A percentile compares a stretch with the other conserved stretches of the same genome.
phyloP scores from a whole-genome alignment of 495 filamentous ascomycete genomes.

The Xylaria nigripes region DNA sequence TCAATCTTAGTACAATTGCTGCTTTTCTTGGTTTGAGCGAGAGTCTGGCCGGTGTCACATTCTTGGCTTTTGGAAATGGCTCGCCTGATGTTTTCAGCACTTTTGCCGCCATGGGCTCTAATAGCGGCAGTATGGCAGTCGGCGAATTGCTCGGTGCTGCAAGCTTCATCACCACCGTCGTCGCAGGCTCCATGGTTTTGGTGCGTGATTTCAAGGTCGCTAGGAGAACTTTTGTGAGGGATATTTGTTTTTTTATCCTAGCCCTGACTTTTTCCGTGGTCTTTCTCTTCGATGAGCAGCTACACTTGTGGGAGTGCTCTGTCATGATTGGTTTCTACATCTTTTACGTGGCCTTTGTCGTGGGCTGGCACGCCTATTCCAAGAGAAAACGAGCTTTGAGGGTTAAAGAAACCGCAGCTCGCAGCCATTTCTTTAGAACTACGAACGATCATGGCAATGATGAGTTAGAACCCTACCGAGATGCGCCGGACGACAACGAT shows the following conservation, averaged over 20 bases:
- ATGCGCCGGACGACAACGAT: slow-evolving; percentile 67
- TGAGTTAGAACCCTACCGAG: slow-evolving; percentile 61
- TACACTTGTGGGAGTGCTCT: slow-evolving; percentile 81
- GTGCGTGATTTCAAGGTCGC: slow-evolving; percentile 89
- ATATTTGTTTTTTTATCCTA: slow-evolving; percentile 87
- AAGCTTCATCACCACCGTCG: slow-evolving; percentile 92
- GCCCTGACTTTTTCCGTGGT: slow-evolving; percentile 83
- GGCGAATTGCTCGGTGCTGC: slow-evolving; percentile 95
- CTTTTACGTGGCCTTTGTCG: slow-evolving; percentile 84
- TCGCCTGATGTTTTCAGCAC: slow-evolving; percentile 98
- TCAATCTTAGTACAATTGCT: slow-evolving; percentile 89
- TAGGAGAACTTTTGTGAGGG: slow-evolving; percentile 78
- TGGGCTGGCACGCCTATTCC: slow-evolving; percentile 86
- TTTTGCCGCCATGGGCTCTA: slow-evolving; percentile 93
- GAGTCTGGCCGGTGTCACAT: slow-evolving; percentile 92
- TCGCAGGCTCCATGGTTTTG: slow-evolving; percentile 96
- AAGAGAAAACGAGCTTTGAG: slow-evolving; percentile 50
- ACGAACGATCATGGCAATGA: slow-evolving; percentile 29
- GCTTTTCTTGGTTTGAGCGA: slow-evolving; percentile 86
- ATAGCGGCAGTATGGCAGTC: slow-evolving; percentile 90
- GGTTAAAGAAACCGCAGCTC: slow-evolving; percentile 58
- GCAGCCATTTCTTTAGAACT: slow-evolving; percentile 62
- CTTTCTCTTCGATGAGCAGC: slow-evolving; percentile 74
- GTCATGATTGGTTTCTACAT: slow-evolving; percentile 87
- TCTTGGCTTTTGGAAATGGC: slow-evolving; percentile 97